Evolutionary conservation across 2,329 filamentous ascomycete species (phyloP).

Genomic region (Penicillium corylophilum): DNA sequence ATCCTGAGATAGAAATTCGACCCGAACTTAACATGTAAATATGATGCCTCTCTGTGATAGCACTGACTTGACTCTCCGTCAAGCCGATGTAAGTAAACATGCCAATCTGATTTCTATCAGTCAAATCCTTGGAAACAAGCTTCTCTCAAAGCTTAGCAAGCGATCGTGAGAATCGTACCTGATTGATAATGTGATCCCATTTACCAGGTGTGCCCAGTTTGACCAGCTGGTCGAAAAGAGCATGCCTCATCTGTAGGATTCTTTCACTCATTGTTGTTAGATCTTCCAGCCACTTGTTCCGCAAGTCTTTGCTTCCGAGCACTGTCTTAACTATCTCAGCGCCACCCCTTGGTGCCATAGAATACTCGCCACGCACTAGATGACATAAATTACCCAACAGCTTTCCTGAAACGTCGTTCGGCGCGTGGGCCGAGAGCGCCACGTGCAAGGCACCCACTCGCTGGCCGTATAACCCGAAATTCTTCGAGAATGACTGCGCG

Average conservation of each 20-base stretch:
- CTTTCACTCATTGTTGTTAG: constrained; percentile 15
- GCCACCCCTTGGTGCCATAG: constrained; percentile 16
- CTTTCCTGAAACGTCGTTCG: constrained; percentile 58
- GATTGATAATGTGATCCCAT: constrained; percentile 18
- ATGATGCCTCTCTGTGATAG: constrained; percentile 17
- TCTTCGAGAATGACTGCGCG: constrained; percentile 24
- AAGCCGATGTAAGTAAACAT: constrained; percentile 23
- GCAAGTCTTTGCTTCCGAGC: constrained; percentile 3
- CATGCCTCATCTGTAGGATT: constrained; percentile 16
- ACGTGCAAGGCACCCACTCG: constrained; percentile 92
- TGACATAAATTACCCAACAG: constrained; percentile 51
- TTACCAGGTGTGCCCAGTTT: constrained; percentile 14
- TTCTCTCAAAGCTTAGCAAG: not conserved
- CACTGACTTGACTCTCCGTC: constrained; percentile 10
- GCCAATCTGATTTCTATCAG: constrained; percentile 12
- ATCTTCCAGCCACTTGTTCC: constrained; percentile 15
- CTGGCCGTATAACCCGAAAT: constrained; percentile 82
- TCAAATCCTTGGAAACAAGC: not conserved
- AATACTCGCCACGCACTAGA: constrained; percentile 20
- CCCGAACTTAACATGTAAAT: constrained; percentile 23
- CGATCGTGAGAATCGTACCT: not conserved
- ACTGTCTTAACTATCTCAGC: constrained; percentile 20
- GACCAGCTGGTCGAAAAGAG: constrained; percentile 14
- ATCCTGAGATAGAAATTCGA: constrained; percentile 20
- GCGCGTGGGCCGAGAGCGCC: constrained; percentile 57